Conservation (phyloP, 371 early-diverging fungal genomes). For the Circinella minor region DNA sequence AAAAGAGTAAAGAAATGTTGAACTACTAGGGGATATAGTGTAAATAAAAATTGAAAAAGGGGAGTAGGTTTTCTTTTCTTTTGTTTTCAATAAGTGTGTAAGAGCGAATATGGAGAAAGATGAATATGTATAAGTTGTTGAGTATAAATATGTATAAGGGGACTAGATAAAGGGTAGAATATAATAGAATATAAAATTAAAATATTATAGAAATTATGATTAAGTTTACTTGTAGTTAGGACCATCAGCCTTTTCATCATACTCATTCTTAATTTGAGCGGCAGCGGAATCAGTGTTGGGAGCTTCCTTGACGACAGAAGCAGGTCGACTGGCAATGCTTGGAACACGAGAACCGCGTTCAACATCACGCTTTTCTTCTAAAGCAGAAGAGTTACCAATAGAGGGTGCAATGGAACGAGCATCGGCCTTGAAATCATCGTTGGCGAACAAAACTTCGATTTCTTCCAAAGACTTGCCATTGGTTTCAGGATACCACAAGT, state of each 20-base stretch:
- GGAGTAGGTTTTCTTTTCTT: no score
- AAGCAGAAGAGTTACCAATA: conserved; percentile 31
- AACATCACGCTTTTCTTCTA: conserved; percentile 41
- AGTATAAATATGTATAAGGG: no score
- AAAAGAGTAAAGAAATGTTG: no score
- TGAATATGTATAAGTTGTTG: no score
- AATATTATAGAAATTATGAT: not conserved
- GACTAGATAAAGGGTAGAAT: no score
- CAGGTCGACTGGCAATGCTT: conserved; percentile 42
- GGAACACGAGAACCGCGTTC: conserved; percentile 36
- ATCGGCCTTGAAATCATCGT: conserved; percentile 34
- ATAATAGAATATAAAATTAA: not conserved
- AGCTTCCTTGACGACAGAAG: conserved; percentile 24
- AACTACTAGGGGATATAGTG: no score
- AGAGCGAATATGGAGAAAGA: no score
- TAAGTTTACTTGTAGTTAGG: conserved; percentile 44
- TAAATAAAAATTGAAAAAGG: no score
- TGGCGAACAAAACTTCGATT: conserved; percentile 56
- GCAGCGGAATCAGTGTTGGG: conserved; percentile 35
- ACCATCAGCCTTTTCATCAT: conserved; percentile 28
- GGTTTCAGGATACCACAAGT: conserved; percentile 56
- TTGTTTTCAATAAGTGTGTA: no score
- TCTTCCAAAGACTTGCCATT: conserved; percentile 62
- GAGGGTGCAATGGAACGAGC: conserved; percentile 36
- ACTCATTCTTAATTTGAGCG: conserved; percentile 42